Evolutionary conservation across 495 filamentous ascomycete species (phyloP).

Genomic region (Podospora sp.): DNA sequence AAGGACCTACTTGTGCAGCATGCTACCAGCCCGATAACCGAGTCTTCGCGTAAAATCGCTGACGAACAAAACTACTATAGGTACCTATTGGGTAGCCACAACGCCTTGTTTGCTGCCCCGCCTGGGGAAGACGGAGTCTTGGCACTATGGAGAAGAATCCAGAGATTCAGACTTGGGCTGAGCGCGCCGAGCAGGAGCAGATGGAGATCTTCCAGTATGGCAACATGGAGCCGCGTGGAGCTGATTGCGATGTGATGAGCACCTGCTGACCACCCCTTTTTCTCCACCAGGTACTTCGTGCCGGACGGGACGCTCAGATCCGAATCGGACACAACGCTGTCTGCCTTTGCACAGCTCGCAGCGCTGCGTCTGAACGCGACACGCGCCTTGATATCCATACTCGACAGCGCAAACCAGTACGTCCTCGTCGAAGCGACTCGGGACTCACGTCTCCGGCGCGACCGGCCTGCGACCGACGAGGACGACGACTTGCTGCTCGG

Average conservation of each 20-base stretch:
- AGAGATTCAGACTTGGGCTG: too few species aligned
- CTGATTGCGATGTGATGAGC: too few species aligned
- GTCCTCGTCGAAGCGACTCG: constrained; percentile 29
- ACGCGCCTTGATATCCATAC: constrained; percentile 23
- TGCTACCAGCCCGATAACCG: constrained; percentile 9
- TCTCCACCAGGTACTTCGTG: constrained; percentile 14
- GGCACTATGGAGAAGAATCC: too few species aligned
- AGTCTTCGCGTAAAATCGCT: constrained; percentile 7
- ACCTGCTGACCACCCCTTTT: constrained; percentile 5
- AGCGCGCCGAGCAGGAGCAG: too few species aligned
- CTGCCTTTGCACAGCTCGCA: constrained; percentile 22
- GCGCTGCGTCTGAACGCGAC: constrained; percentile 19
- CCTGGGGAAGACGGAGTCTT: too few species aligned
- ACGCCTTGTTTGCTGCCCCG: too few species aligned
- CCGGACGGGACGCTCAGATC: constrained; percentile 8
- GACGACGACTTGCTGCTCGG: constrained; percentile 22
- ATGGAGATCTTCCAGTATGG: constrained; percentile 4
- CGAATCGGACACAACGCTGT: constrained; percentile 11
- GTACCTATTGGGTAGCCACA: too few species aligned
- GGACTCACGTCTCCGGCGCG: constrained; percentile 16
- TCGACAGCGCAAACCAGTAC: constrained; percentile 25
- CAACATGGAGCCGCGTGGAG: too few species aligned
- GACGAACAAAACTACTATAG: too few species aligned
- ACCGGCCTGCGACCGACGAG: constrained; percentile 11
- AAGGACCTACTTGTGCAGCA: constrained; percentile 9